These are phyloP conservation scores for Lipomyces orientalis DNA, from an alignment of 805 yeast species.

Conservation along the genomic window DNA sequence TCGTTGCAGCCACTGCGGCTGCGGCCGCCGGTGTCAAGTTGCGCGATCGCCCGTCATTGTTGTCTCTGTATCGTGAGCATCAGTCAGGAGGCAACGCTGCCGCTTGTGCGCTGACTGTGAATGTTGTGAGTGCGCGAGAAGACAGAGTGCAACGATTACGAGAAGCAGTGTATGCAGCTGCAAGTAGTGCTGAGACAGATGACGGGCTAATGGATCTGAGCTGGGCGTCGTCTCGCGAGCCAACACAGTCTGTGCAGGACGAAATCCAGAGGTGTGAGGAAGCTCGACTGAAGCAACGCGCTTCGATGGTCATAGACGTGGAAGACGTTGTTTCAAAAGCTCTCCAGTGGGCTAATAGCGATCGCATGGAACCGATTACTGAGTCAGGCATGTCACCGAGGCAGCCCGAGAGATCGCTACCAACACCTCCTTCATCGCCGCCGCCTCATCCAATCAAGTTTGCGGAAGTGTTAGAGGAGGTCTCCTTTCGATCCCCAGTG, in stretches of 20 bases:
- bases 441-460: neutral
- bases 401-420: neutral
- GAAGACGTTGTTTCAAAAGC: conserved; percentile 17
- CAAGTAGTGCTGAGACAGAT: neutral
- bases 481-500: neutral
- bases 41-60: conserved; percentile 29
- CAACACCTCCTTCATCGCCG: neutral
- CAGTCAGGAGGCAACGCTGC: neutral
- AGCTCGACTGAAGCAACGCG: neutral
- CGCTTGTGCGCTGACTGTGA: neutral
- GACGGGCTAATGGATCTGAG: neutral
- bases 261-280: neutral
- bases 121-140: conserved; percentile 5
- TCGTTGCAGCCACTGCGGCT: conserved; percentile 9
- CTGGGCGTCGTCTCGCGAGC: neutral
- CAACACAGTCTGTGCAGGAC: neutral
- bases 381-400: neutral
- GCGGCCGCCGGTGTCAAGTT: conserved; percentile 13
- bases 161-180: conserved; percentile 9
- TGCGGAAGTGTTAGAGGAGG: neutral
- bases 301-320: conserved; percentile 9
- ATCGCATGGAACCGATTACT: neutral
- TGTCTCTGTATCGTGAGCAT: conserved; percentile 27
- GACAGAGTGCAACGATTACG: conserved; percentile 14
- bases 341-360: conserved; percentile 19